These are phyloP conservation scores for Bipolaris gigantea DNA, from an alignment of 2,329 filamentous ascomycete genomes.

Conservation along the genomic window DNA sequence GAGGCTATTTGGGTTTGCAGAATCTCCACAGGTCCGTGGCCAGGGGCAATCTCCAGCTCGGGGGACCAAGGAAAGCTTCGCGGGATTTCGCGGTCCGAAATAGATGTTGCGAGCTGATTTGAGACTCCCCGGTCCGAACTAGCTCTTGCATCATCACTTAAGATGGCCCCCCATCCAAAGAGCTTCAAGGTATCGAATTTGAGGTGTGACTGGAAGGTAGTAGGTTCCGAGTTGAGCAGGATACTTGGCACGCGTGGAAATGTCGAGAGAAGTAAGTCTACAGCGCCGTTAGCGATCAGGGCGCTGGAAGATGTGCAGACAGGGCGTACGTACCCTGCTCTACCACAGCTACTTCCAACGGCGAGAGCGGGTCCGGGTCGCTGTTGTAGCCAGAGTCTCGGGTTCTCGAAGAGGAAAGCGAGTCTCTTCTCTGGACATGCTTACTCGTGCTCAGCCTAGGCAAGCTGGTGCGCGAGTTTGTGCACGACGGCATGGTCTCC, in stretches of 20 bases:
- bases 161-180: neutral
- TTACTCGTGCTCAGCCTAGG: slow-evolving; percentile 24
- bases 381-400: slow-evolving; percentile 39
- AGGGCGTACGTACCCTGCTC: slow-evolving; percentile 24
- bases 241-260: slow-evolving; percentile 10
- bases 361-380: slow-evolving; percentile 33
- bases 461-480: slow-evolving; percentile 14
- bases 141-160: slow-evolving; percentile 1
- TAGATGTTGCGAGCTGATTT: slow-evolving; percentile 1
- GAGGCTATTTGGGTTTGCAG: neutral
- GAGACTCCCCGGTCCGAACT: slow-evolving; percentile 1
- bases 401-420: slow-evolving; percentile 31
- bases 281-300: slow-evolving; percentile 8
- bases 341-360: slow-evolving; percentile 21
- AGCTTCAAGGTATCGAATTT: slow-evolving; percentile 1
- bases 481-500: slow-evolving; percentile 10
- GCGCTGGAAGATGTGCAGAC: neutral
- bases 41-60: neutral
- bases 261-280: slow-evolving; percentile 10
- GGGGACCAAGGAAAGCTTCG: neutral
- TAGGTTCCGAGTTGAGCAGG: slow-evolving; percentile 6
- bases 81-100: neutral
- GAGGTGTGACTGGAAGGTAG: slow-evolving; percentile 13
- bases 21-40: neutral
- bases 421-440: slow-evolving; percentile 26